Evolutionary conservation across 1,284 basidiomycete genomes (phyloP), one percentile per base, ranked within the genome.

Genomic region (Pisolithus thermaeus): DNA sequence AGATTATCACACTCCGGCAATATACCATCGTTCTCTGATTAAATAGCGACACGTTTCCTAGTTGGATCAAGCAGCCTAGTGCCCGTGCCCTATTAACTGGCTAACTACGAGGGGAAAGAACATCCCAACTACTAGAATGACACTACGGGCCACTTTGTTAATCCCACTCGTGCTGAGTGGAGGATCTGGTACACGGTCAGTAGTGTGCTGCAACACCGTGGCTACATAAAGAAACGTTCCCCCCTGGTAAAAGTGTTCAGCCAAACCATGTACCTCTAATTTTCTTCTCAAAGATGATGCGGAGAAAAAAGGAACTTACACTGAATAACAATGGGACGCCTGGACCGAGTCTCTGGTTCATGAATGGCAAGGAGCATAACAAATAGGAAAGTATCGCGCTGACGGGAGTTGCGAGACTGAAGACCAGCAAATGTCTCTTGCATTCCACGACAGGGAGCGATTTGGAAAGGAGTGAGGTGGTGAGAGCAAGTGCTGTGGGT

Each of bases 151-250:
- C 42, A 65, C 65, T 38, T 78, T 76, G 18, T 73, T 69, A 41
- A 85, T 65, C 20, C 78, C 80, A 23, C 73, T 74, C 16, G 69
- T 57, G 22, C 71, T 59, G 7, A 69, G 56, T 1, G 27, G 14
- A 5, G n/a, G 6, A 37, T 59, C 67, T 9, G 72, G 64, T 57
- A 46, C 50, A 20, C 72, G 70, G 14, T 73, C 74, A 14, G 86
- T 80, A 39, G 87, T 75, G 3, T 88, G 83, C 64, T 92, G 90
- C 23, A 94, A 75, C 35, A 93, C 87, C 2, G 94, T 95, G 0
- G 94, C 93, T 32, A 97, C 94, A 64, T 95, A 97, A 28, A 97
- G 73, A 69, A 97, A 97, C 1, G 92, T 93, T 14, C 94, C 94
- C 37, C 92, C 95, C 92, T 93, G 56, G 25, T 41, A 25, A 49